Evolutionary conservation across 2,329 filamentous ascomycete genomes (phyloP).

Genomic region (Cladosporium sp.): DNA sequence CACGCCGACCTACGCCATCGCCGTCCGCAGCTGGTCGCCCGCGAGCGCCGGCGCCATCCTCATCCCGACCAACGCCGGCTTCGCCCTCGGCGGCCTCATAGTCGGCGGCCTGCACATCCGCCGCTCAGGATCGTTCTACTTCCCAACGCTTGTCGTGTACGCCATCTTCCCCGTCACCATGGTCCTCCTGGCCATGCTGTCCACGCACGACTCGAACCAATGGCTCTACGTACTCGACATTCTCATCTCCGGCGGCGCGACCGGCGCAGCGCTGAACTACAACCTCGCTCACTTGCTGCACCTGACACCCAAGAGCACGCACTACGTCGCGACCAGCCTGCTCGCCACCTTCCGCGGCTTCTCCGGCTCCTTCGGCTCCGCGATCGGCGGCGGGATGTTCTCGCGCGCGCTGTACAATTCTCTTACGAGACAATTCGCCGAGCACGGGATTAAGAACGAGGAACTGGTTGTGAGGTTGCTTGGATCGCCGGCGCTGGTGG

Average conservation of each 20-base stretch:
- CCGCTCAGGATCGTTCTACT: slow-evolving; percentile 66
- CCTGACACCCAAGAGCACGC: slow-evolving; percentile 57
- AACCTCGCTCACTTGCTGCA: slow-evolving; percentile 74
- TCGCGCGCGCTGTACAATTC: slow-evolving; percentile 52
- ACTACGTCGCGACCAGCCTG: slow-evolving; percentile 70
- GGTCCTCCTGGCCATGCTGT: slow-evolving; percentile 50
- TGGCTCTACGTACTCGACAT: slow-evolving; percentile 53
- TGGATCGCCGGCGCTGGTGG: slow-evolving; percentile 53
- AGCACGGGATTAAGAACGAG: slow-evolving; percentile 35
- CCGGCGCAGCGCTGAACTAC: slow-evolving; percentile 71
- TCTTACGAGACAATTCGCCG: slow-evolving; percentile 53
- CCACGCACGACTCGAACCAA: slow-evolving; percentile 47
- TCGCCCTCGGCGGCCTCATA: slow-evolving; percentile 65
- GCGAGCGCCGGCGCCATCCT: slow-evolving; percentile 68
- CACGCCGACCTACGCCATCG: slow-evolving; percentile 70
- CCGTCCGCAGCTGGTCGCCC: slow-evolving; percentile 63
- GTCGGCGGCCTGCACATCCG: slow-evolving; percentile 72
- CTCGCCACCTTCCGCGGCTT: slow-evolving; percentile 76
- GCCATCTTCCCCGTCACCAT: slow-evolving; percentile 56
- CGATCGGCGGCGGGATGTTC: slow-evolving; percentile 73
- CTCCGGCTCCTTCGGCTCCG: slow-evolving; percentile 71
- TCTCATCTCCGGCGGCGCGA: slow-evolving; percentile 65
- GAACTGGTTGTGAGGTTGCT: slow-evolving; percentile 50
- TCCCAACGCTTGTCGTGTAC: slow-evolving; percentile 45
- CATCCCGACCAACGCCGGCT: slow-evolving; percentile 75